These are phyloP conservation scores for Eutrema japonicum DNA, from an alignment of 345 rosid species.

Conservation along the genomic window DNA sequence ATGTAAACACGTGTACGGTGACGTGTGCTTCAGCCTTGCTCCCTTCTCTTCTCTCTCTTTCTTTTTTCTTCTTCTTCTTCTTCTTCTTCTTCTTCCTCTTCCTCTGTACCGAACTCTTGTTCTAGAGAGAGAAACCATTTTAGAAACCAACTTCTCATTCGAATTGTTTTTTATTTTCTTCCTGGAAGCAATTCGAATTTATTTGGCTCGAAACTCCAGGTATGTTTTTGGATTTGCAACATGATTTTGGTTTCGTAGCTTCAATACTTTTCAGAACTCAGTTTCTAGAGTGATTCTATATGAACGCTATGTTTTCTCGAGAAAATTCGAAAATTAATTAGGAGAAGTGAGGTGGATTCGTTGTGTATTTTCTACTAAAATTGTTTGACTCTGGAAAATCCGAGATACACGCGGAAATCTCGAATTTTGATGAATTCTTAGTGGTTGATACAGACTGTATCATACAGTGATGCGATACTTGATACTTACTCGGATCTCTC, in stretches of 20 bases:
- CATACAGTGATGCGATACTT: neutral
- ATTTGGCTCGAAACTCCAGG: slow-evolving; percentile 1
- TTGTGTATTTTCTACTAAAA: neutral
- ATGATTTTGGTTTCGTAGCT: neutral
- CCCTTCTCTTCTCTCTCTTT: neutral
- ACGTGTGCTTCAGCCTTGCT: slow-evolving; percentile 44
- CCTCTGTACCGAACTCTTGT: slow-evolving; percentile 28
- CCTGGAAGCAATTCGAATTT: neutral
- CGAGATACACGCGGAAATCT: neutral
- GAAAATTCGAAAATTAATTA: neutral
- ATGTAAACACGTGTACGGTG: slow-evolving; percentile 39
- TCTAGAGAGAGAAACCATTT: slow-evolving; percentile 34
- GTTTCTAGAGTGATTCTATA: neutral
- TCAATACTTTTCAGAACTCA: neutral
- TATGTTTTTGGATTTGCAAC: neutral
- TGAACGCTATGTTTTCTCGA: neutral
- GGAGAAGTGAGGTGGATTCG: slow-evolving; percentile 4
- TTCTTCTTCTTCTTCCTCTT: neutral
- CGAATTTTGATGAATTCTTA: neutral
- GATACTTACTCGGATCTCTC: slow-evolving; percentile 32
- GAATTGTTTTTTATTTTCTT: neutral
- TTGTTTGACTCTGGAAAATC: neutral
- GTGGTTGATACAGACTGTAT: neutral
- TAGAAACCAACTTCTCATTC: neutral
- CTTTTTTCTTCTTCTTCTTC: neutral